Base-by-base conservation (phyloP, 768 basidiomycete genomes). In the Pleurotus djamor region DNA sequence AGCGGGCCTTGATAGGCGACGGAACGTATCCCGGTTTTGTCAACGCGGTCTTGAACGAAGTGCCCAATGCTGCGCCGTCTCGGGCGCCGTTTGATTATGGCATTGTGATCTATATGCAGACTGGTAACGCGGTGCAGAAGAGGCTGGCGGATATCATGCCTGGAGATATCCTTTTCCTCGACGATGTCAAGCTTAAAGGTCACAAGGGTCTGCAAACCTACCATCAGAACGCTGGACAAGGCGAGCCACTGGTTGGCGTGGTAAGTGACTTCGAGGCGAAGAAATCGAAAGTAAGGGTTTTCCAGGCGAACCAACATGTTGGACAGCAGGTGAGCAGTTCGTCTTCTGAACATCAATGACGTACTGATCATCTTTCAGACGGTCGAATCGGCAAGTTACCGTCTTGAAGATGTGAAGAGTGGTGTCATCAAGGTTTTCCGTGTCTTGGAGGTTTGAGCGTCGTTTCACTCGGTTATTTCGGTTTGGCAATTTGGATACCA, bases 391-490 rank as follows among this genome's bases (percentile, higher is more conserved):
- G 87, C 84, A n/a, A 94, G 89, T 66, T 96, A 95, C 75, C 83
- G 91, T 58, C 73, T 94, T 70, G 93, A 96, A 44, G 94, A 96
- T 76, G 69, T 96, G 66, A 95, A 95, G 76, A 91, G 86, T 66
- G 94, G 94, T 9, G 74, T 77, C 28, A 82, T 94, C 45, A 89
- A 92, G 83, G 92, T 93, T 60, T 56, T 56, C 41, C 54, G 54
- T 38, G 54, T 56, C 0, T 41, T 56, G 37, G 54, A 56, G 33
- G 54, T 38, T 13, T 56, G 41, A 56, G 21, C 21, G 21, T 28
- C 21, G 21, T 28, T 28, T 28, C 21, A 28, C 21, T 28, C 21
- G 21, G 21, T 28, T 28, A 28, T 28, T 28, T 28, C 21, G 21
- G 21, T 28, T 28, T 28, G 21, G 21, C 21, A 28, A 28, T 28